Evolutionary conservation across 306 rosid species (phyloP).

Genomic region (Canavalia ensiformis): DNA sequence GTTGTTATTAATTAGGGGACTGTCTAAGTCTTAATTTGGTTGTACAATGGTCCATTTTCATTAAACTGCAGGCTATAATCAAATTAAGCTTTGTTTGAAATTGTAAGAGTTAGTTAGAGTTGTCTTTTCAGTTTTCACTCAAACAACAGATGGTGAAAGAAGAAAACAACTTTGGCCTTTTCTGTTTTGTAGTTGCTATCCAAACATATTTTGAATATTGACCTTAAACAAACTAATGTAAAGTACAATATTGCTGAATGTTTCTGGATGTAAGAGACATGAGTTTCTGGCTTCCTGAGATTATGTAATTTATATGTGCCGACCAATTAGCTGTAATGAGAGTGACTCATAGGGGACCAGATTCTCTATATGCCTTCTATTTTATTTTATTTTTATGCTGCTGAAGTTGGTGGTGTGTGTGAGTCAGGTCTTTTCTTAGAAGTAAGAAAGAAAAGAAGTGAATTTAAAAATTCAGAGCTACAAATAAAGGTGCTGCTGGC

Average conservation of each 20-base stretch:
- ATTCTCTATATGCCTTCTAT: conserved; percentile 47
- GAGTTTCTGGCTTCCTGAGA: conserved; percentile 48
- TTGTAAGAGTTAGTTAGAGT: conserved; percentile 21
- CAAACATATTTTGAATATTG: not conserved
- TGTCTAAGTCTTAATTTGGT: not conserved
- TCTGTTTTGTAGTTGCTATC: conserved; percentile 15
- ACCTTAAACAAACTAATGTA: conserved; percentile 28
- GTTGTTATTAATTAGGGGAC: conserved; percentile 16
- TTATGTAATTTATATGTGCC: conserved; percentile 39
- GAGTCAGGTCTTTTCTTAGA: conserved; percentile 37
- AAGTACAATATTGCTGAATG: conserved; percentile 38
- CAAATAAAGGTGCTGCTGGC: conserved; percentile 50
- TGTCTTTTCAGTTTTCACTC: conserved; percentile 39
- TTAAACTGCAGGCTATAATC: not conserved
- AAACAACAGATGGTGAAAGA: conserved; percentile 29
- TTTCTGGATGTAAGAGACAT: conserved; percentile 45
- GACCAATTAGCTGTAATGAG: conserved; percentile 50
- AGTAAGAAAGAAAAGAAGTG: not conserved
- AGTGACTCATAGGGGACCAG: conserved; percentile 55
- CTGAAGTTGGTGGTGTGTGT: conserved; percentile 31
- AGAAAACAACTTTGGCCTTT: conserved; percentile 26
- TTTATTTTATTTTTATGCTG: conserved; percentile 1
- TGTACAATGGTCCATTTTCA: conserved; percentile 22
- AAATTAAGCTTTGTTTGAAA: conserved; percentile 32
- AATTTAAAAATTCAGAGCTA: conserved; percentile 47